These are phyloP conservation scores for Eutrema japonicum DNA, from an alignment of 345 rosid genomes.

Conservation along the genomic window DNA sequence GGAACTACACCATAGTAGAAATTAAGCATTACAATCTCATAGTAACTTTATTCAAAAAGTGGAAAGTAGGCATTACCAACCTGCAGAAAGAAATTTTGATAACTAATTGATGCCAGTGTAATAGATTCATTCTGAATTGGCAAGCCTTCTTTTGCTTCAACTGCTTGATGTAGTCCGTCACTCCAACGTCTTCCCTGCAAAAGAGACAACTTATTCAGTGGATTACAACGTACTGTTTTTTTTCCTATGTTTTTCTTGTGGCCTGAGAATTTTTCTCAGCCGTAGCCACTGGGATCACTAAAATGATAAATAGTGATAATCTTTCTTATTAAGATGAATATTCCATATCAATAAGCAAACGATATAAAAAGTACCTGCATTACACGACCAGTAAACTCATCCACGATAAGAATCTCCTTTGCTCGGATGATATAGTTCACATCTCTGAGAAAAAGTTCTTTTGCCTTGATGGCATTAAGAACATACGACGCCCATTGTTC, in stretches of 20 bases:
- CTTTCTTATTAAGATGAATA: background rate
- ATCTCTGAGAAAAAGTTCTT: constrained; percentile 92
- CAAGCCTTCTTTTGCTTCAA: constrained; percentile 96
- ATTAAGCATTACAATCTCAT: constrained; percentile 16
- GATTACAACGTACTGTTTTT: constrained; percentile 10
- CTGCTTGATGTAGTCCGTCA: constrained; percentile 99
- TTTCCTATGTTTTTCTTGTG: background rate
- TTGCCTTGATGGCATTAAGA: constrained; percentile 94
- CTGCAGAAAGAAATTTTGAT: constrained; percentile 99
- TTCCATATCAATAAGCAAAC: constrained; percentile 8
- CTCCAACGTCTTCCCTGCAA: constrained; percentile 97
- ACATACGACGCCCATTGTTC: constrained; percentile 95
- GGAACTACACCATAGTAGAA: constrained; percentile 60
- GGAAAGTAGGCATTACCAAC: constrained; percentile 49
- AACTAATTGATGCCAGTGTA: constrained; percentile 94
- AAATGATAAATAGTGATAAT: background rate
- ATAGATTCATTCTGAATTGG: constrained; percentile 98
- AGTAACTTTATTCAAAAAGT: constrained; percentile 26
- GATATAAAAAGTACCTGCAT: constrained; percentile 75
- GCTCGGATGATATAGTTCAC: constrained; percentile 92
- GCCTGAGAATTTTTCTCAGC: constrained; percentile 1
- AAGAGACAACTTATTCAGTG: constrained; percentile 28
- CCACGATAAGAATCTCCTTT: constrained; percentile 95
- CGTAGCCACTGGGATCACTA: constrained; percentile 9
- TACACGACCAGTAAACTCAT: constrained; percentile 98